Evolutionary conservation across 257 asterid genomes (phyloP), one percentile per base, ranked within the genome.

Genomic region (Echium plantagineum): DNA sequence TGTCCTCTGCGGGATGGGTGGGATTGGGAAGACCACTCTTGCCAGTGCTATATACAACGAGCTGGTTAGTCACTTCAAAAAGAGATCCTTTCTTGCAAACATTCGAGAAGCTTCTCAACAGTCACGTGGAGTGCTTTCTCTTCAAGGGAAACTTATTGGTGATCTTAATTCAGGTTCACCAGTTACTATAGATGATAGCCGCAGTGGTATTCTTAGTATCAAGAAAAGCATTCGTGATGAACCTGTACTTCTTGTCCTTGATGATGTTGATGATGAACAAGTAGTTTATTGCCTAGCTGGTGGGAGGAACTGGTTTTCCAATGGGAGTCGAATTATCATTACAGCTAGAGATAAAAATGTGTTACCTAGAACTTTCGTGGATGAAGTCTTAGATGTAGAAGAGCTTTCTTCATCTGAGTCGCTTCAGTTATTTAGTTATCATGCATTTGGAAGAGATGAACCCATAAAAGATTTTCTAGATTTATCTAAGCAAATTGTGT

Each of bases 1-100:
- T 31, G 76, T 62, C 17, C 16, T 74, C 8, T 52, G 60, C 7
- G 80, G 80, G n/a, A 66, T 66, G 57, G 73, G 80, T 24, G 80
- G 80, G 59, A 65, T 75, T 35, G 80, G 78, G 21, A 74, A 74
- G 74, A 74, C 75, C 7, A 74, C 78, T 15, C 65, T 69, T 48
- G 59, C 66, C 51, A 74, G 60, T 19, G 70, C 69, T 31, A 49
- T 74, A 30, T 74, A 38, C 17, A 70, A 71, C 52, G 55, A 52
- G 53, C 51, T 68, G 20, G 61, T 24, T 5, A 18, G 35, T 21
- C 8, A 63, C 19, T 74, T 74, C 63, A 62, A 52, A 21, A 26
- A 30, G 60, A 69, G 76, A 35, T 66, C 76, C 63, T 74, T 74
- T 58, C 52, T 74, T 52, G 20, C 80, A 7, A 65, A 70, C 61